phyloP scores from a whole-genome alignment of 768 basidiomycete genomes.

The Paxillus ammoniavirescens region DNA sequence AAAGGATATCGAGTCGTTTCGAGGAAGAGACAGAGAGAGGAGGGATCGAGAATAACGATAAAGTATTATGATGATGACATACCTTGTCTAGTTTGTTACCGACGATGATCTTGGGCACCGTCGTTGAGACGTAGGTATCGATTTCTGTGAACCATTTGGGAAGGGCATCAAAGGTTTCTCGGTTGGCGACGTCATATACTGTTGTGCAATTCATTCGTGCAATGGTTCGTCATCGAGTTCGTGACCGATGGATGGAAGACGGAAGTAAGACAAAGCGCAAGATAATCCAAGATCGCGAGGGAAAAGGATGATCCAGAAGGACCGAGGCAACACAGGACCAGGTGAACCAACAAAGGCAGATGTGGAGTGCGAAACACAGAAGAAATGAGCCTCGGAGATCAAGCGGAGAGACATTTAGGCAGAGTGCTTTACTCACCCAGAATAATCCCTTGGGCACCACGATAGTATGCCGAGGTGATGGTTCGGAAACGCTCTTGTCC shows the following conservation, averaged over 20 bases:
- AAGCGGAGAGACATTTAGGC: background rate
- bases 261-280: too few relatives aligned
- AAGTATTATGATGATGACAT: background rate
- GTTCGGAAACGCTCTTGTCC: conserved; percentile 97
- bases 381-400: too few relatives aligned
- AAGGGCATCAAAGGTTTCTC: conserved; percentile 93
- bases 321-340: background rate
- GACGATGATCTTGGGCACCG: conserved; percentile 92
- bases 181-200: conserved; percentile 96
- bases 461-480: conserved; percentile 93
- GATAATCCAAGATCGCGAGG: background rate
- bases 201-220: background rate
- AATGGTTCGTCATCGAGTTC: background rate
- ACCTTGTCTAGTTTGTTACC: conserved; percentile 95
- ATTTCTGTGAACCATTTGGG: conserved; percentile 91
- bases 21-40: too few relatives aligned
- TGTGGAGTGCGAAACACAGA: too few relatives aligned
- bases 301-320: background rate
- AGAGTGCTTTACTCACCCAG: conserved; percentile 43
- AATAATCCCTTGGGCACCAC: conserved; percentile 83
- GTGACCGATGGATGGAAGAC: background rate
- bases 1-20: too few relatives aligned
- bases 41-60: background rate
- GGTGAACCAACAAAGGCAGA: background rate
- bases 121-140: conserved; percentile 84